Evolutionary conservation across 148 eudicot species (phyloP).

Genomic region (Selenicereus undatus): DNA sequence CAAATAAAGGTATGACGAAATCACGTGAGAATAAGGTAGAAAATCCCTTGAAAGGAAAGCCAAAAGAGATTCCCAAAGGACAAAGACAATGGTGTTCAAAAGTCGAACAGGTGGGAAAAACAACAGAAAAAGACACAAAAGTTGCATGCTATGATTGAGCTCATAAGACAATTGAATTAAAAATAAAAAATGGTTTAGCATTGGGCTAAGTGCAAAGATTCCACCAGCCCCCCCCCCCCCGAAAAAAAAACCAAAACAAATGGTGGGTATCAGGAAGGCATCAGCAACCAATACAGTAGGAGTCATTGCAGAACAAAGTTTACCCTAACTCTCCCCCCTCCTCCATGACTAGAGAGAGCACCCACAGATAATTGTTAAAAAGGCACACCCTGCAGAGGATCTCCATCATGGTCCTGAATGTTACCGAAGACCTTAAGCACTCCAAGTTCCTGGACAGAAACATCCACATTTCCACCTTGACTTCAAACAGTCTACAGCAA

Average conservation of each 20-base stretch:
- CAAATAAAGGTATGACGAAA: not conserved
- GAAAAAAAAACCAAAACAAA: no score
- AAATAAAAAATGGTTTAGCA: not conserved
- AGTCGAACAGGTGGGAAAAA: not conserved
- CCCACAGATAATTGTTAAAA: not conserved
- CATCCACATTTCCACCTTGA: not conserved
- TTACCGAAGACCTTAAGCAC: not conserved
- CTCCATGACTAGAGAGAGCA: not conserved
- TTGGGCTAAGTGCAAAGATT: not conserved
- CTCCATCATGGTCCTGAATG: not conserved
- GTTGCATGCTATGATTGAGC: not conserved
- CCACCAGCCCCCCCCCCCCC: not conserved
- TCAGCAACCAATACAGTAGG: not conserved
- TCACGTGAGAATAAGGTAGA: not conserved
- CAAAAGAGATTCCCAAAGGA: not conserved
- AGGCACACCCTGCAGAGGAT: not conserved
- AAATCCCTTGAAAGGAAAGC: not conserved
- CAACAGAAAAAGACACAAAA: not conserved
- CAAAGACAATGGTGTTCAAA: not conserved
- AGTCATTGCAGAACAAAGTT: not conserved
- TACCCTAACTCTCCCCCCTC: not conserved
- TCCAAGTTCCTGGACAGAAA: not conserved
- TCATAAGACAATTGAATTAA: not conserved
- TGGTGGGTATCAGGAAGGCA: not conserved
- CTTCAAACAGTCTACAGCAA: not conserved